Evolutionary conservation across 2,329 filamentous ascomycete species (phyloP), one percentile per base, ranked within the genome.

Genomic region (Diaporthe amygdali): DNA sequence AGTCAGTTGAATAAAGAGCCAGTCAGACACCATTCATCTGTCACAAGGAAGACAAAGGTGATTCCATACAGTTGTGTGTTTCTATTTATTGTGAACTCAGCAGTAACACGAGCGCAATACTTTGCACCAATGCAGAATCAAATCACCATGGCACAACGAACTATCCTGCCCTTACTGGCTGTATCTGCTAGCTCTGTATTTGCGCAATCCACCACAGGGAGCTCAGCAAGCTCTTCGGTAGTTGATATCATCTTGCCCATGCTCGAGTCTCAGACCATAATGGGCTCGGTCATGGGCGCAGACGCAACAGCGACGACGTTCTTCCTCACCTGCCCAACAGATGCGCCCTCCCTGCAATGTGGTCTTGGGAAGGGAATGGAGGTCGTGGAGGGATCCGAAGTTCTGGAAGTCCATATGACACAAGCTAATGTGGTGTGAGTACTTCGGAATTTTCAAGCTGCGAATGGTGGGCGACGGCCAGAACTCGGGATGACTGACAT

Each of bases 231-330:
- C 63, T 72, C 71, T 46, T 34, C 66, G 25, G 68, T 74, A 51
- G 71, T 77, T 14, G 63, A 59, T 37, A 49, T 78, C 34, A 20
- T 75, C 32, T n/a, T 78, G 12, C 75, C 74, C 7, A 37, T 51
- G 10, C 22, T 68, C 25, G 74, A 74, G 32, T 25, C 44, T 10
- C 71, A 76, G 63, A 55, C 68, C 1, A 68, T 78, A 30, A 68
- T 73, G 44, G 78, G 70, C 22, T 79, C 76, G 1, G 74, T 79
- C 47, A 70, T 79, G 71, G 69, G 70, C 25, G 76, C 71, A n/a
- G 73, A 64, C 37, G 68, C 76, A 17, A 75, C 73, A 15, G 75
- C 75, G 10, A 77, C 78, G 2, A 63, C 72, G 2, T 78, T 74
- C 67, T 54, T 64, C 34, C 27, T 78, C 27, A 44, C 47, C 30